Evolutionary conservation across 164 flowering plant genomes (phyloP), one percentile per base, ranked within the genome.

Genomic region (Chimonanthus salicifolius): DNA sequence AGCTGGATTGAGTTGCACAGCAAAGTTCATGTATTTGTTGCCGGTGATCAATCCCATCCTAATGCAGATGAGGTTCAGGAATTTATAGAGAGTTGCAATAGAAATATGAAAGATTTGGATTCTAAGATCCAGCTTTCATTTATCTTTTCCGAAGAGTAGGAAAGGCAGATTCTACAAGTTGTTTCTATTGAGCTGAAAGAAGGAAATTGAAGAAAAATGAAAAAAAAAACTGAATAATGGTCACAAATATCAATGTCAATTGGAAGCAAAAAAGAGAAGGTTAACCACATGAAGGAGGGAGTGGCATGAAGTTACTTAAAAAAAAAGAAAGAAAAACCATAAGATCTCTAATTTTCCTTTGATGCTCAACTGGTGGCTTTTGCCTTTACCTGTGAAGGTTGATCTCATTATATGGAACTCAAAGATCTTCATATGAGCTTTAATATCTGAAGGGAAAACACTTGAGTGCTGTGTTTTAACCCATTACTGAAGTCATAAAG

Each of bases 1-100:
- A 75, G 77, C 45, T 70, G 69, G 62, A 75, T 75, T 75, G 73
- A 69, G 64, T 13, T 75, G 69, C 68, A 20, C 8, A 64, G 58
- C 50, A 48, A 18, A 18, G 68, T 75, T 21, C 69, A 70, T 63
- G 47, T 51, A 68, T 62, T 68, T 33, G 7, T 20, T 18, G 58
- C 67, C 1, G 71, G 67, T 8, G 68, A 74, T 9, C 13, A 66
- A 48, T 10, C 46, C 2, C 76, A 68, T 58, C 63, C 58, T 66
- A 10, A 33, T 16, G 63, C 62, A 47, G 50, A 66, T 66, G 73
- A 71, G 6, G 46, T 71, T n/a, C 64, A 45, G 58, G 43, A 65
- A 13, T n/a, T 54, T 6, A 7, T 71, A 6, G 73, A 71, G 73
- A 46, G 66, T 62, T 58, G 58, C 65, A 46, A 45, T 71, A 71